Percentiles rank a stretch among this genome's conserved stretches.
phyloP scores from a whole-genome alignment of 305 asterid genomes.

The Fraxinus latifolia region DNA sequence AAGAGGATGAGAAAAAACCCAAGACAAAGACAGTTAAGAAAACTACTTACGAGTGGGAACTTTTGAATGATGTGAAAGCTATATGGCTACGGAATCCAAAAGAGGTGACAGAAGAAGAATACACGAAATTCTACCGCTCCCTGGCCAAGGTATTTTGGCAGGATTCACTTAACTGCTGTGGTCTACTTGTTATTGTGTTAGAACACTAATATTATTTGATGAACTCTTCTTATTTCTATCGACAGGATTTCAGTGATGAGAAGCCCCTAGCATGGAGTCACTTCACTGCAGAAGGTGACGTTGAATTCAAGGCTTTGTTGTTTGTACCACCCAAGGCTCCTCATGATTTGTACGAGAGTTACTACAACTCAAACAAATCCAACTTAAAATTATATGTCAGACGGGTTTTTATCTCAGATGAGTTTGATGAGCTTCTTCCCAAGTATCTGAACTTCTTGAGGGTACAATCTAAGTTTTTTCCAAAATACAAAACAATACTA shows the following conservation, averaged over 20 bases:
- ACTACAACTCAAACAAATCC: conserved; percentile 51
- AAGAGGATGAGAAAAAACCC: conserved; percentile 60
- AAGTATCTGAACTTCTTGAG: conserved; percentile 69
- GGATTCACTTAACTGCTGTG: not conserved
- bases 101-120: conserved; percentile 80
- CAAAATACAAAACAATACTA: not conserved
- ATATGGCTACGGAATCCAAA: conserved; percentile 76
- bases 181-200: not conserved
- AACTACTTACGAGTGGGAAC: conserved; percentile 62
- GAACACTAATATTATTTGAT: not conserved
- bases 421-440: conserved; percentile 73
- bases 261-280: conserved; percentile 80
- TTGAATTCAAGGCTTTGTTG: conserved; percentile 74
- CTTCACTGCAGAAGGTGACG: conserved; percentile 82
- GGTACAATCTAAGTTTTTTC: conserved; percentile 35
- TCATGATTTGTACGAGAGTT: conserved; percentile 41
- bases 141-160: conserved; percentile 54
- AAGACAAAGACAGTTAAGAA: conserved; percentile 48
- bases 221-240: conserved; percentile 11
- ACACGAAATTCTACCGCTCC: conserved; percentile 65
- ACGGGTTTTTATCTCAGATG: conserved; percentile 79
- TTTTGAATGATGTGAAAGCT: conserved; percentile 77
- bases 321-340: conserved; percentile 47
- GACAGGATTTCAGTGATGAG: conserved; percentile 67
- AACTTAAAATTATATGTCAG: conserved; percentile 66